A percentile compares a stretch with the other conserved stretches of the same genome.
phyloP scores from a whole-genome alignment of 495 filamentous ascomycete genomes.

The Annulohypoxylon maeteangense region DNA sequence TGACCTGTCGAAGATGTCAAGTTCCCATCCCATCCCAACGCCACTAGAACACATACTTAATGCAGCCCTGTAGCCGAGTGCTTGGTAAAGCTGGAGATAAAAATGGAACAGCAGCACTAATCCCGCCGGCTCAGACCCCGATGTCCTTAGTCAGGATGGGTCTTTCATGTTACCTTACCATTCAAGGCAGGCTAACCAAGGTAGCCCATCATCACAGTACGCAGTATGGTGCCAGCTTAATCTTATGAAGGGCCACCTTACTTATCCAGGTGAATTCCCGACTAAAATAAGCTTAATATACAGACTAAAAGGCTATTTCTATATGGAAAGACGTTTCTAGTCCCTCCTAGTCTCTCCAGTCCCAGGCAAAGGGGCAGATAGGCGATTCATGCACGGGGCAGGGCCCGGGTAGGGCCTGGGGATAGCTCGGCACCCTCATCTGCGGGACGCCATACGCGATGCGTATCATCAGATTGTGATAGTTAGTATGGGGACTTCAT shows the following conservation, averaged over 20 bases:
- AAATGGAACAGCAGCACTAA: conserved; percentile 35
- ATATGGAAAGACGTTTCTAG: background rate
- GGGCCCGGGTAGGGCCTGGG: conserved; percentile 18
- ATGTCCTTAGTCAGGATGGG: conserved; percentile 61
- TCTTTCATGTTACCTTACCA: conserved; percentile 55
- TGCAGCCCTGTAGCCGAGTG: conserved; percentile 32
- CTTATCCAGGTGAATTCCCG: conserved; percentile 7
- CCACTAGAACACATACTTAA: conserved; percentile 16
- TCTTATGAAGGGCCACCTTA: conserved; percentile 4
- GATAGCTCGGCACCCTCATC: conserved; percentile 26
- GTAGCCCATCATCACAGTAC: conserved; percentile 6
- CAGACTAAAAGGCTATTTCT: conserved; percentile 3
- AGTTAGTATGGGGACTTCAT: conserved; percentile 4
- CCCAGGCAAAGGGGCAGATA: background rate
- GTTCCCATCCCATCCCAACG: background rate
- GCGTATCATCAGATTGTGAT: conserved; percentile 27
- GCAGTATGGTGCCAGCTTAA: conserved; percentile 9
- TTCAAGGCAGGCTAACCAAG: conserved; percentile 33
- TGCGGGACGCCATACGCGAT: conserved; percentile 19
- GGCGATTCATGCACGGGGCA: conserved; percentile 9
- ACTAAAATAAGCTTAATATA: conserved; percentile 13
- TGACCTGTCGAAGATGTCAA: conserved; percentile 3
- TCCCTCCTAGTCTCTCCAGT: background rate
- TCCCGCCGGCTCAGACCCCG: conserved; percentile 47
- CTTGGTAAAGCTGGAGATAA: conserved; percentile 43